phyloP scores from a whole-genome alignment of 371 early-diverging fungal genomes.

The Apophysomyces elegans region DNA sequence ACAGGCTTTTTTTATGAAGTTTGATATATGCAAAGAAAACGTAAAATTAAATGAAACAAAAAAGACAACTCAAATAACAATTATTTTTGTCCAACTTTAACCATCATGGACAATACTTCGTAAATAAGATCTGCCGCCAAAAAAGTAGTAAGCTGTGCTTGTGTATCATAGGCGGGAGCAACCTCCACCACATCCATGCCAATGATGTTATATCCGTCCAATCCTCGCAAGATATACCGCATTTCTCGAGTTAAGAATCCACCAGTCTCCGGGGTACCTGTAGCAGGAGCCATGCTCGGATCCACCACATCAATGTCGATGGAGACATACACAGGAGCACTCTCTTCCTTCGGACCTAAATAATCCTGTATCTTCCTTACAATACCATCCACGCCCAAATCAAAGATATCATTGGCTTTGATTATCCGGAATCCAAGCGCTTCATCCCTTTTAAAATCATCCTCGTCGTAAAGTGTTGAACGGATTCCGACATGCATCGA shows the following conservation, averaged over 20 bases:
- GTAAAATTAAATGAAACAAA: neutral
- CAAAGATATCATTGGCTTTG: slow-evolving; percentile 37
- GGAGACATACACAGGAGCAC: slow-evolving; percentile 35
- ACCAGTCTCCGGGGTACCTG: slow-evolving; percentile 39
- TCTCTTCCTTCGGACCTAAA: slow-evolving; percentile 24
- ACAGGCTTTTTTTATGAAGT: slow-evolving; percentile 1
- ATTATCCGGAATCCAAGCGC: slow-evolving; percentile 35
- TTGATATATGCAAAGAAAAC: slow-evolving; percentile 6
- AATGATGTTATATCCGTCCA: slow-evolving; percentile 38
- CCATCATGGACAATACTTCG: slow-evolving; percentile 51
- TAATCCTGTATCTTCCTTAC: slow-evolving; percentile 31
- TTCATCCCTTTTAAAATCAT: slow-evolving; percentile 33
- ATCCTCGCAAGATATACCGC: slow-evolving; percentile 33
- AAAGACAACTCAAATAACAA: neutral
- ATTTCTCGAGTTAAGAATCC: slow-evolving; percentile 36
- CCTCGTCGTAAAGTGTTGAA: slow-evolving; percentile 28
- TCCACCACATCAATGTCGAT: slow-evolving; percentile 45
- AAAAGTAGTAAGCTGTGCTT: slow-evolving; percentile 54
- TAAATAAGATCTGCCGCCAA: slow-evolving; percentile 52
- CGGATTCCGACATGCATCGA: slow-evolving; percentile 47
- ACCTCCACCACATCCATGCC: slow-evolving; percentile 50
- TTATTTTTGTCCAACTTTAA: slow-evolving; percentile 31
- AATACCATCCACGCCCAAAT: slow-evolving; percentile 35
- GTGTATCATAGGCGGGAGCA: slow-evolving; percentile 55
- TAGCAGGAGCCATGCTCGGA: slow-evolving; percentile 43